phyloP scores from a whole-genome alignment of 306 rosid species.

The Vigna mungo region DNA sequence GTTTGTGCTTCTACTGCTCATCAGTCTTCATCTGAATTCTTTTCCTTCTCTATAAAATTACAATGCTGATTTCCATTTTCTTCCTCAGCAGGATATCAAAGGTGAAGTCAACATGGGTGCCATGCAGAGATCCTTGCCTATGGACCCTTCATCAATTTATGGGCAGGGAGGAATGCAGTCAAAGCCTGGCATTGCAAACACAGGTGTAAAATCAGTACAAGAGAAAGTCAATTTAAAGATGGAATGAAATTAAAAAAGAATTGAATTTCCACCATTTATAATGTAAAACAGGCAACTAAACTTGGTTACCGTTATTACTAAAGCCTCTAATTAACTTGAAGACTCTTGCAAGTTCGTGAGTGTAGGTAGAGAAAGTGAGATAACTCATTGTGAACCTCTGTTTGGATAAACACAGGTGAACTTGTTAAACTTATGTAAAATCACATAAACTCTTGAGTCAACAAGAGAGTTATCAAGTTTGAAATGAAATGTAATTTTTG shows the following conservation, averaged over 20 bases:
- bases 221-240: slow-evolving; percentile 26
- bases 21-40: slow-evolving; percentile 31
- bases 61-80: slow-evolving; percentile 31
- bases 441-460: not conserved
- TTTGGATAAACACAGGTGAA: not conserved
- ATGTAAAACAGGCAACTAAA: slow-evolving; percentile 24
- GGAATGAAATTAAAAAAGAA: not conserved
- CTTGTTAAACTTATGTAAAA: not conserved
- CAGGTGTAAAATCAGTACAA: slow-evolving; percentile 59
- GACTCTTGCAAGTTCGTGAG: not conserved
- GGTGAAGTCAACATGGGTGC: slow-evolving; percentile 72
- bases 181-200: slow-evolving; percentile 78
- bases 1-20: slow-evolving; percentile 50
- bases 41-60: slow-evolving; percentile 28
- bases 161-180: slow-evolving; percentile 85
- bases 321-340: not conserved
- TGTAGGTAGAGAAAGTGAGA: not conserved
- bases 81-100: slow-evolving; percentile 70
- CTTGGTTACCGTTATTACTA: not conserved
- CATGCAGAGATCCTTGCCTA: slow-evolving; percentile 79
- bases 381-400: not conserved
- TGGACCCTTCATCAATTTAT: slow-evolving; percentile 87
- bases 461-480: not conserved
- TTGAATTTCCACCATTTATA: slow-evolving; percentile 25
- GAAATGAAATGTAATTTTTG: not conserved